Evolutionary conservation across 192 early-diverging fungal species (phyloP), one percentile per base, ranked within the genome.

Genomic region (Coemansia sp.): DNA sequence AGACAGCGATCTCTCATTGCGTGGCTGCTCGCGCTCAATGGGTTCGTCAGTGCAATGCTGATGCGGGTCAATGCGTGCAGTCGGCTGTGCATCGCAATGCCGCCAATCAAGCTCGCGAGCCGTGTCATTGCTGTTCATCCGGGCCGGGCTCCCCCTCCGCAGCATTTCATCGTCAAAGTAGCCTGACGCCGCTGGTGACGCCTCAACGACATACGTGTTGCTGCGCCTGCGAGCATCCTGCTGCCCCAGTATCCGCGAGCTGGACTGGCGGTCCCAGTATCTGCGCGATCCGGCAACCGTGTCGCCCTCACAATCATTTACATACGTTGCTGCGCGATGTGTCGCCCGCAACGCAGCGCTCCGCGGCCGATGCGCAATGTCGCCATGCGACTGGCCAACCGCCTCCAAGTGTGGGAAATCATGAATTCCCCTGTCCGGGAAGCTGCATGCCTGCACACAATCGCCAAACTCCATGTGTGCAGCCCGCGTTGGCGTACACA

Each of bases 161-260:
- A 16, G 35, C 35, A 38, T 16, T 16, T 4, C 35, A 14, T 42
- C 18, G 12, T 18, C 35, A 56, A 56, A 56, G 18, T 42, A 33
- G 1, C 18, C 19, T 8, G 18, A 8, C 18, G 25, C 40, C 27
- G 42, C 18, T n/a, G 50, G 46, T 21, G 61, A 63, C 16, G 38
- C 22, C 24, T 71, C 68, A 51, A 50, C 29, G 8, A 21, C 40
- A 19, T 46, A 38, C 1, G 64, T 65, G 30, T 35, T 66, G 64
- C 59, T 66, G 6, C 70, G 53, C 30, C 35, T 38, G 35, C 35
- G 35, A 16, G 35, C 35, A 38, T 38, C 5, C 35, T 38, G 35
- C 35, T n/a, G n/a, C n/a, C n/a, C n/a, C n/a, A n/a, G n/a, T n/a
- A 8, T 16, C 35, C 16, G 35, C 35, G 12, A 38, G 8, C 35